Evolutionary conservation across 805 yeast species (phyloP), one percentile per base, ranked within the genome.

Genomic region (Saccharomycopsis fermentans): DNA sequence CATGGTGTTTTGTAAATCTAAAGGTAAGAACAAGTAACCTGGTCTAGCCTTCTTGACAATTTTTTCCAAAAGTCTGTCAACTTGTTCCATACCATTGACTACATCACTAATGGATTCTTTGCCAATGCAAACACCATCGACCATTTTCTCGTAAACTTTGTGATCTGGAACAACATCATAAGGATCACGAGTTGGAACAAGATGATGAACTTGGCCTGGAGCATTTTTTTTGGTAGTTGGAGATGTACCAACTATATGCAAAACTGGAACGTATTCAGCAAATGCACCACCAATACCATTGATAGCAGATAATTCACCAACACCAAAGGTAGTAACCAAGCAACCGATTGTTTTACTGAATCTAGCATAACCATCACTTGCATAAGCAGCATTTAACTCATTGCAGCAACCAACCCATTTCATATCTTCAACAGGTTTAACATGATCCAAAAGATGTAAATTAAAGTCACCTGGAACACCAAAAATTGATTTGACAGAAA

Each of bases 321-420:
- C 97, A 55, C 96, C 97, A 70, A 77, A 87, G 3, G 97, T 90
- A 56, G 91, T 83, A 39, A 80, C 68, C 47, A 81, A 69, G 21
- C 83, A 90, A 56, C 90, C 88, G 6, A 87, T 78, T n/a, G 81
- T 78, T 54, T 77, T 74, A 32, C 83, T 76, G 50, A 75, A 74
- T 61, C 92, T 78, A 19, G 94, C 82, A 66, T 88, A 91, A 4
- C 97, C 97, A 69, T 91, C 97, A 6, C 92, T 91, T 5, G 94
- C 83, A 68, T 91, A 90, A 8, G 95, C 94, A 3, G 94, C 85
- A 67, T 90, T 91, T 63, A 90, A 77, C 73, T 90, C 97, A 67
- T 90, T 90, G 73, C 96, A 88, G 61, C 83, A 81, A 26, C 96
- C 96, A 54, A 87, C 76, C 88, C 95, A 90, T 56, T 81, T 72